Evolutionary conservation across 2,329 filamentous ascomycete species (phyloP).

Genomic region (Lecanoromycetidae sp.): DNA sequence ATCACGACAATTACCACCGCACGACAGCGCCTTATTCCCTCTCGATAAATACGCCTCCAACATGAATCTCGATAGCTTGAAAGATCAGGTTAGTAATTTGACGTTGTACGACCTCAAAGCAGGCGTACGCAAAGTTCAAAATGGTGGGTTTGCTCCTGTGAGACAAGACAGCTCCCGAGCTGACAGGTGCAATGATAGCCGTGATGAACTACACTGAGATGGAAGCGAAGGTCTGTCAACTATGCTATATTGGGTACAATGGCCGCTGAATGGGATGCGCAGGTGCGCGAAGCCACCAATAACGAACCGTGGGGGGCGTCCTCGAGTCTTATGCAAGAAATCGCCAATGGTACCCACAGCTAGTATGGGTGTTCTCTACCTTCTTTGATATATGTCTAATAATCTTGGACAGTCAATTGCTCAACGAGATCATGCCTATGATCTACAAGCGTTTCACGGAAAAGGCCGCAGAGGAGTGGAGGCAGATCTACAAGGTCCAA

Average conservation of each 20-base stretch:
- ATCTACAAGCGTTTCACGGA: slow-evolving; percentile 99
- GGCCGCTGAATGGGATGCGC: slow-evolving; percentile 4
- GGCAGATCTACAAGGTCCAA: slow-evolving; percentile 93
- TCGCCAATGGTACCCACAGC: slow-evolving; percentile 93
- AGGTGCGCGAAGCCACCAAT: slow-evolving; percentile 96
- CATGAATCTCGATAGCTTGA: slow-evolving; percentile 71
- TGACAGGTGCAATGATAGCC: slow-evolving; percentile 40
- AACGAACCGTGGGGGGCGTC: slow-evolving; percentile 95
- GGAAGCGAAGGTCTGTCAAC: slow-evolving; percentile 50
- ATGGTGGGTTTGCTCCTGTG: slow-evolving; percentile 52
- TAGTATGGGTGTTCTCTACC: slow-evolving; percentile 53
- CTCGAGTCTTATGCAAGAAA: slow-evolving; percentile 86
- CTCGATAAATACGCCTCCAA: background rate
- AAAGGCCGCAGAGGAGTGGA: slow-evolving; percentile 95
- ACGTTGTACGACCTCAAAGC: slow-evolving; percentile 93
- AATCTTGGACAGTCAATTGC: slow-evolving; percentile 57
- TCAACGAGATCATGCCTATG: slow-evolving; percentile 99
- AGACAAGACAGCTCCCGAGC: slow-evolving; percentile 8
- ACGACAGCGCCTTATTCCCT: background rate
- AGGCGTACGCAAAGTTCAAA: slow-evolving; percentile 86
- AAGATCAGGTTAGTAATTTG: slow-evolving; percentile 80
- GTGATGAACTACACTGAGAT: slow-evolving; percentile 98
- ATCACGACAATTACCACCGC: background rate
- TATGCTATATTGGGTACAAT: background rate
- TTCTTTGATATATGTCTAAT: background rate